These are phyloP conservation scores for Corymbia citriodora DNA, from an alignment of 441 rosid genomes.

Conservation along the genomic window DNA sequence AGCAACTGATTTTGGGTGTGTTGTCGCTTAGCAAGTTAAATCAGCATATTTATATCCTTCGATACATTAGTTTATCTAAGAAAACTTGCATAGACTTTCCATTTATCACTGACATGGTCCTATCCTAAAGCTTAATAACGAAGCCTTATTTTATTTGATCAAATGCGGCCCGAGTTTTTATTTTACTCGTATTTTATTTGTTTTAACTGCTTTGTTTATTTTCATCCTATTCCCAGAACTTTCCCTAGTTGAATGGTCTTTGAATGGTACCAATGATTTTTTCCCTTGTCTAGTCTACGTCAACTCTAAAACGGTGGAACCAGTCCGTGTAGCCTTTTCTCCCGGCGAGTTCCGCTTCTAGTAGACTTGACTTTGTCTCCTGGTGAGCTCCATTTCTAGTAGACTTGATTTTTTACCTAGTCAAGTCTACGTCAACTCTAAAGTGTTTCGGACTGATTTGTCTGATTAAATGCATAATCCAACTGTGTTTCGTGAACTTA, in stretches of 20 bases:
- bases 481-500: background rate
- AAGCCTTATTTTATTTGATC: background rate
- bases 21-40: background rate
- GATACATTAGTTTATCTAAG: background rate
- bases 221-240: too few relatives aligned
- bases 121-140: background rate
- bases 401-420: too few relatives aligned
- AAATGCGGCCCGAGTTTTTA: background rate
- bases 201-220: background rate
- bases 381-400: too few relatives aligned
- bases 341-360: background rate
- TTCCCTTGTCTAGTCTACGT: too few relatives aligned
- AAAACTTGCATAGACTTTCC: background rate
- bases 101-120: accelerated
- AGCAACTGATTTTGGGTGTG: background rate
- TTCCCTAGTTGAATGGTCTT: too few relatives aligned
- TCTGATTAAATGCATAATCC: background rate
- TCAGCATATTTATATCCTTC: background rate
- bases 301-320: too few relatives aligned
- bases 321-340: too few relatives aligned
- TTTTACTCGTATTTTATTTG: background rate
- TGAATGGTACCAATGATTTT: too few relatives aligned
- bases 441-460: background rate
- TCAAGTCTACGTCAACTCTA: too few relatives aligned
- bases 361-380: background rate